Evolutionary conservation across 2,329 filamentous ascomycete species (phyloP).

Genomic region (Calonectria henricotiae): DNA sequence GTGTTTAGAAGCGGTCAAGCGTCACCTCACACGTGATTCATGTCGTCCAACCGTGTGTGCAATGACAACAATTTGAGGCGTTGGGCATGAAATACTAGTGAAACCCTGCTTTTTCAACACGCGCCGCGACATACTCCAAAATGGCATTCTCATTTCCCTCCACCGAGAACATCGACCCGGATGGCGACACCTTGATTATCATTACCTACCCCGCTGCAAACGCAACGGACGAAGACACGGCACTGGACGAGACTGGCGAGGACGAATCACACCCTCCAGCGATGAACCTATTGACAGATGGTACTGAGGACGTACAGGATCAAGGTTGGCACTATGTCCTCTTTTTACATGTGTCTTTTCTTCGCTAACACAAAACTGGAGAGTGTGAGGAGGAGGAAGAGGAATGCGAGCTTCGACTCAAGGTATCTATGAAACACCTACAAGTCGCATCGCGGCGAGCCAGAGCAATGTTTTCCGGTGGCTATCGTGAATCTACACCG

Average conservation of each 20-base stretch:
- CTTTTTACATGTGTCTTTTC: too few species aligned
- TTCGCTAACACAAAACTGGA: neutral
- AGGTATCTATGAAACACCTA: slow-evolving; percentile 16
- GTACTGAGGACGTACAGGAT: neutral
- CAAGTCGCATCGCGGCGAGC: slow-evolving; percentile 7
- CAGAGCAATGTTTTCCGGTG: slow-evolving; percentile 1
- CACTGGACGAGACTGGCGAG: neutral
- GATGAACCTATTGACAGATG: slow-evolving; percentile 6
- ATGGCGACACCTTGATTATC: slow-evolving; percentile 2
- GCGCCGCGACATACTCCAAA: neutral
- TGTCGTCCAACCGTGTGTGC: slow-evolving; percentile 12
- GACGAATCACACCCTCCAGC: neutral
- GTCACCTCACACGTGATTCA: slow-evolving; percentile 15
- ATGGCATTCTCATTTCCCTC: neutral
- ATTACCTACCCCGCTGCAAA: neutral
- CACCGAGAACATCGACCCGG: slow-evolving; percentile 4
- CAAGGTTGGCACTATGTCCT: neutral
- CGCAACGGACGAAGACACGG: neutral
- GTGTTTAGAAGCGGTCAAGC: neutral
- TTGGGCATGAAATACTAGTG: slow-evolving; percentile 17
- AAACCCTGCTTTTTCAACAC: slow-evolving; percentile 8
- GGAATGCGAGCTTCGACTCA: slow-evolving; percentile 1
- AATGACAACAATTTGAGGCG: slow-evolving; percentile 4
- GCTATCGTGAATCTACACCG: slow-evolving; percentile 3
- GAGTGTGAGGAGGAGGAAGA: slow-evolving; percentile 2